Evolutionary conservation across 1,284 basidiomycete species (phyloP), one percentile per base, ranked within the genome.

Genomic region (Garcileccinum viscosum): DNA sequence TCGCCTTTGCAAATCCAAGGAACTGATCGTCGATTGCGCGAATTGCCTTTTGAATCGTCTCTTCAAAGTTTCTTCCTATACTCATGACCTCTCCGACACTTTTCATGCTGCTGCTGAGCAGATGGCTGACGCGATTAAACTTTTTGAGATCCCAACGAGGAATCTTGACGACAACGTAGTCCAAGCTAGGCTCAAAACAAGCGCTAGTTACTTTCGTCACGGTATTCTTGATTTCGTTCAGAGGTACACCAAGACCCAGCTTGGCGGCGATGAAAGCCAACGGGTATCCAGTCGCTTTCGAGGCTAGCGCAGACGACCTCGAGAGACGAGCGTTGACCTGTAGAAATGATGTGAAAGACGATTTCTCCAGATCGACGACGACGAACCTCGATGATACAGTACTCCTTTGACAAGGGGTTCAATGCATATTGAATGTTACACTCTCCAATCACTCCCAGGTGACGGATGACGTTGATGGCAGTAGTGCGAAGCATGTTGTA

Each of bases 401-500:
- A 99, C 80, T 99, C 95, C 78, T 95, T 93, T 30, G 95, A 98
- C 65, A 87, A 88, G 1, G 98, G 97, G 83, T 99, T 98, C 76
- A 99, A 89, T 2, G 98, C 97, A 78, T 99, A 99, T 82, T 99
- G 97, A 72, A 99, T 99, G 82, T 99, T 99, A 83, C 98, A 97
- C 85, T 99, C 97, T 71, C 98, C 97, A 70, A 99, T 88, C 67
- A 99, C 97, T 62, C 97, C 97, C 35, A 99, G 89, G 80, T 99
- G 97, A 30, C 98, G 93, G 73, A 99, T 96, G 73, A 99, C 97
- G 77, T 98, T 99, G 83, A 99, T 94, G 14, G 98, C 97, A 4
- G 97, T 98, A 50, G 97, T 98, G 63, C 97, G 91, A 62, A 99
- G 90, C 97, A 99, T 99, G 82, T 99, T 97, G 86, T 98, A 99